Evolutionary conservation across 2,329 filamentous ascomycete genomes (phyloP), one percentile per base, ranked within the genome.

Genomic region (Trichoderma oligosporum): DNA sequence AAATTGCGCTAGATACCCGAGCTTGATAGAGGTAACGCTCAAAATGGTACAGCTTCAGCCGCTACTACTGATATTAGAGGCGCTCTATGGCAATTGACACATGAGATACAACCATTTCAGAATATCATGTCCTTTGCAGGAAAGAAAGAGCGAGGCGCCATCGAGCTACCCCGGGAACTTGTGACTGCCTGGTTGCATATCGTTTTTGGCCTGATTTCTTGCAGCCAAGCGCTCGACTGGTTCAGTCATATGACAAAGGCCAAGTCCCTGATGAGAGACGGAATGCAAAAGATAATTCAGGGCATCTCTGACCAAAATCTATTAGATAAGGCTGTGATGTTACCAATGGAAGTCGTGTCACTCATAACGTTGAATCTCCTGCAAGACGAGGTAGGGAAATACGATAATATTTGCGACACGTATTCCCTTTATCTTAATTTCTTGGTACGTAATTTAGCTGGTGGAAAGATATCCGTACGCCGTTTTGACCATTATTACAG

Each of bases 321-420:
- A 1, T 52, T 75, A 5, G 68, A 72, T 5, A 70, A 68, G 39
- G 70, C 71, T 7, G 69, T 72, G 18, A 61, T 79, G 22, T 61
- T 74, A 29, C 78, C 77, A 1, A 66, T 74, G 36, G 77, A 79
- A 18, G 58, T 79, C 2, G 60, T 76, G 24, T 73, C 74, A 1
- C 63, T 79, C 16, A 63, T 78, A 9, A 68, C 68, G 8, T 60
- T 73, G 35, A 69, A 68, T 12, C 65, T 80, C 29, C 58, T 78
- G 1, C 65, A 70, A 41, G 74, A 79, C 38, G 64, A 68, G 18
- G 73, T 72, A 1, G 70, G 68, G 4, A 70, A 67, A 42, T 68
- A 69, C 29, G 68, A 73, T 3, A 71, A 73, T 25, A 72, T 78
- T 14, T 70, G 66, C 35, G 69, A 73, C 20, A 75, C 72, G 0